These are phyloP conservation scores for Xylariaceae sp. DNA, from an alignment of 2,329 filamentous ascomycete species.

Conservation along the genomic window DNA sequence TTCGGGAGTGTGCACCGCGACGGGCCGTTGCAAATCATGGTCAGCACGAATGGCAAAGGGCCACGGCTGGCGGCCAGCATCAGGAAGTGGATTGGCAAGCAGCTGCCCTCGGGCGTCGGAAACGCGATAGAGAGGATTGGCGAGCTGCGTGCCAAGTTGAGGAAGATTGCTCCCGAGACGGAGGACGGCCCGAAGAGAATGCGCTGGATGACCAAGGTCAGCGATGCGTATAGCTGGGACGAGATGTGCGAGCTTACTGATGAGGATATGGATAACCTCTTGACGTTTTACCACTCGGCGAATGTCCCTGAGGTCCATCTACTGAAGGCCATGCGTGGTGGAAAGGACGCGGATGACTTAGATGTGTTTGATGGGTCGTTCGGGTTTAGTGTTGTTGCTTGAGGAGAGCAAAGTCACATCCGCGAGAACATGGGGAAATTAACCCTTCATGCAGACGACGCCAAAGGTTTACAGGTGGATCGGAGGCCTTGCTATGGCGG, in stretches of 20 bases:
- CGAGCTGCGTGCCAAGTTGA: slow-evolving; percentile 70
- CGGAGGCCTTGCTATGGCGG: too few species aligned
- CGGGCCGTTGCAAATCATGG: slow-evolving; percentile 95
- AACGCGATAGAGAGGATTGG: slow-evolving; percentile 84
- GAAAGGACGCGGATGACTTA: slow-evolving; percentile 40
- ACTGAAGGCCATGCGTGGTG: slow-evolving; percentile 51
- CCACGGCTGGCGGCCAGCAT: slow-evolving; percentile 87
- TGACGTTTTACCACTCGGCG: slow-evolving; percentile 64
- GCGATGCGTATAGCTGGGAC: slow-evolving; percentile 79
- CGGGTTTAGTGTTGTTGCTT: slow-evolving; percentile 51
- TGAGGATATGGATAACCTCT: slow-evolving; percentile 77
- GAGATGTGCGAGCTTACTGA: slow-evolving; percentile 80
- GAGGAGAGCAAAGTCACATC: background rate
- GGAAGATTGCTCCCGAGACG: slow-evolving; percentile 66
- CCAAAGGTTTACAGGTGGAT: too few species aligned
- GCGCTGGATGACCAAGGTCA: slow-evolving; percentile 93
- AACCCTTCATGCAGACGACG: background rate
- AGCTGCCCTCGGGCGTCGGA: slow-evolving; percentile 74
- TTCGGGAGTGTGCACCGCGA: slow-evolving; percentile 95
- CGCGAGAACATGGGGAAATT: background rate
- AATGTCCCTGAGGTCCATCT: slow-evolving; percentile 54
- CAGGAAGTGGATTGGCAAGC: slow-evolving; percentile 72
- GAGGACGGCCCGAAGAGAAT: slow-evolving; percentile 83
- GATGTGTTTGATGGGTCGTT: slow-evolving; percentile 58
- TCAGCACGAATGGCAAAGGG: slow-evolving; percentile 95